Base-by-base conservation (phyloP, 2,329 filamentous ascomycete genomes). In the Trichoderma endophyticum region DNA sequence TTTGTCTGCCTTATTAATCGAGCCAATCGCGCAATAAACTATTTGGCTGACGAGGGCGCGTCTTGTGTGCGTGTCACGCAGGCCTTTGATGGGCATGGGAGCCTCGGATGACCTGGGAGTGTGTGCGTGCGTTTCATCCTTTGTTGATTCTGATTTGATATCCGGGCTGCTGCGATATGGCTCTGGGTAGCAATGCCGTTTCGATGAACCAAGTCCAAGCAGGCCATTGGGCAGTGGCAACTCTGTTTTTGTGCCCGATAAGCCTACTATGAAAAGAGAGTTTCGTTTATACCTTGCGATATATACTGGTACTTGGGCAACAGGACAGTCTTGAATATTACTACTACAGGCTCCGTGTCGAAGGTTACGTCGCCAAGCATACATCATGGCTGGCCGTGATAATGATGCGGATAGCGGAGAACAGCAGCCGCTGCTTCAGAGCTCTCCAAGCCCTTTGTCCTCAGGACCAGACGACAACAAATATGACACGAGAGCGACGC, bases 11-110 rank as follows among this genome's bases (percentile, higher is more conserved):
- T 71, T 72, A 64, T 60, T 65, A 70, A 72, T 72, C 59, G 18
- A 59, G 15, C 66, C 26, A 61, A 73, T 73, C 68, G 71, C 71
- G 71, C 71, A 66, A 73, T 73, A 71, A 39, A 48, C 39, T 51
- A 54, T 68, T 66, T 63, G 18, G 60, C 60, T 73, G 71, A 73
- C 71, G 71, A 73, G 7, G 66, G 36, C 67, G 62, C 71, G 71
- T 73, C 68, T 39, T 28, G 61, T 62, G 71, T 71, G 70, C 59
- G 24, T 63, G 70, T 63, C 64, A 72, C 26, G 64, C 70, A 48
- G 57, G 7, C 70, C 56, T 3, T 68, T 57, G 70, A 60, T 51
- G 30, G 48, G 57, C 24, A 26, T 68, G 70, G 63, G 28, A 63
- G 48, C 64, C 43, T 34, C 70, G 63, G 70, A 63, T 72, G 57